Percentiles rank a stretch among this genome's conserved stretches.
These are phyloP conservation scores for Spinellus fusiger DNA, from an alignment of 192 early-diverging fungal genomes.

Conservation along the genomic window DNA sequence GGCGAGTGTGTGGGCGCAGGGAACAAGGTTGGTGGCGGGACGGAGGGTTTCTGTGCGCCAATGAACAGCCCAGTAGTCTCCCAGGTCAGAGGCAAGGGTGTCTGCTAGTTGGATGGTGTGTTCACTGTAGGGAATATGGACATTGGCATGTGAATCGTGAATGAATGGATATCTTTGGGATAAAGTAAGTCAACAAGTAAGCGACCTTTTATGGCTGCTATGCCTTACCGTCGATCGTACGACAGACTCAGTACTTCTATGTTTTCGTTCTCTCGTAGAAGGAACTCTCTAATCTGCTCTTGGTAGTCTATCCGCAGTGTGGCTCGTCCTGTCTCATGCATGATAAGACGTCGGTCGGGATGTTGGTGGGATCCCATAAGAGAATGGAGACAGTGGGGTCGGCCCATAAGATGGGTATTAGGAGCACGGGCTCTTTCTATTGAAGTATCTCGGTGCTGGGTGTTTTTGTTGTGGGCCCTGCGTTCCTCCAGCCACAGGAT, in stretches of 20 bases:
- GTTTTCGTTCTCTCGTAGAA: not conserved
- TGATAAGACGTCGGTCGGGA: not conserved
- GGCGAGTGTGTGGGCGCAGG: conserved; percentile 20
- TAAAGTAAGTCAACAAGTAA: not conserved
- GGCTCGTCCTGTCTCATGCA: not conserved
- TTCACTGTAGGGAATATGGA: conserved; percentile 18
- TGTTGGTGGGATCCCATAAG: not conserved
- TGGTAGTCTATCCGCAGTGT: not conserved
- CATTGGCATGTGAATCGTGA: not conserved
- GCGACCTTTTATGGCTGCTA: not conserved
- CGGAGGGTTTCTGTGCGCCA: conserved; percentile 28
- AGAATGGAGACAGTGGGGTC: not conserved
- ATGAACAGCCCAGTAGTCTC: conserved; percentile 29
- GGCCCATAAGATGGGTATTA: not conserved
- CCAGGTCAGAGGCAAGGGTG: not conserved
- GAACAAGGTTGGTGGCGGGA: conserved; percentile 4
- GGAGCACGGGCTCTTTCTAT: not conserved
- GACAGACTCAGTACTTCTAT: conserved; percentile 26
- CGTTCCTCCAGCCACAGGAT: conserved; percentile 22
- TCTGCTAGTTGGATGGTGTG: conserved; percentile 5
- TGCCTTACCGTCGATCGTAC: conserved; percentile 26
- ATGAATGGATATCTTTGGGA: conserved; percentile 20
- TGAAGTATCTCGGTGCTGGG: not conserved
- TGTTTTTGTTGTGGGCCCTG: not conserved
- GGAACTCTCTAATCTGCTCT: not conserved